phyloP scores from a whole-genome alignment of 2,329 filamentous ascomycete genomes.

The Lecanosticta acicola region DNA sequence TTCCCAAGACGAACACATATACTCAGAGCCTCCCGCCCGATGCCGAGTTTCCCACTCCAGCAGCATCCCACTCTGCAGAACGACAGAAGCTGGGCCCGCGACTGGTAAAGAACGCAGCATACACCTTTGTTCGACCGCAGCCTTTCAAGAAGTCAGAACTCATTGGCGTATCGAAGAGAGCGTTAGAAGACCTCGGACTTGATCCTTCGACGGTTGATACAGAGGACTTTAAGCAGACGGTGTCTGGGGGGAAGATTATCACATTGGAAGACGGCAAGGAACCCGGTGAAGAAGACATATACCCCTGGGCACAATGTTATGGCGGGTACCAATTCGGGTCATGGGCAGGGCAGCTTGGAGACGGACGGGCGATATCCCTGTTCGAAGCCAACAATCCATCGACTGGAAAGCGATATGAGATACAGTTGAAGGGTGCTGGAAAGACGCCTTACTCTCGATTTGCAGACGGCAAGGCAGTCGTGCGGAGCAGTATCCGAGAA shows the following conservation, averaged over 20 bases:
- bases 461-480: conserved; percentile 88
- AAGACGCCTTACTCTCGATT: conserved; percentile 93
- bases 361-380: conserved; percentile 87
- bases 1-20: conserved; percentile 61
- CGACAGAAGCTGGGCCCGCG: conserved; percentile 72
- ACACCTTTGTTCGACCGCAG: conserved; percentile 85
- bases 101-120: conserved; percentile 77
- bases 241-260: conserved; percentile 75
- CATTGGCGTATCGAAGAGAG: conserved; percentile 71
- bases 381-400: conserved; percentile 78
- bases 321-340: conserved; percentile 68
- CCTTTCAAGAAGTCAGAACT: conserved; percentile 66
- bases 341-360: conserved; percentile 94
- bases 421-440: conserved; percentile 92
- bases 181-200: conserved; percentile 76
- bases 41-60: conserved; percentile 69
- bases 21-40: conserved; percentile 69
- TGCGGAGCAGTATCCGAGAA: conserved; percentile 88
- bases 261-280: conserved; percentile 59
- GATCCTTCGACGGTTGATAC: conserved; percentile 60
- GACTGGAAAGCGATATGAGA: conserved; percentile 71
- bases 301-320: conserved; percentile 98
- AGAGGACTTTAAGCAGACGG: conserved; percentile 68
- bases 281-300: conserved; percentile 64
- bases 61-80: conserved; percentile 72